Evolutionary conservation across 2,329 filamentous ascomycete species (phyloP), one percentile per base, ranked within the genome.

Genomic region (Tricladium varicosporioides): DNA sequence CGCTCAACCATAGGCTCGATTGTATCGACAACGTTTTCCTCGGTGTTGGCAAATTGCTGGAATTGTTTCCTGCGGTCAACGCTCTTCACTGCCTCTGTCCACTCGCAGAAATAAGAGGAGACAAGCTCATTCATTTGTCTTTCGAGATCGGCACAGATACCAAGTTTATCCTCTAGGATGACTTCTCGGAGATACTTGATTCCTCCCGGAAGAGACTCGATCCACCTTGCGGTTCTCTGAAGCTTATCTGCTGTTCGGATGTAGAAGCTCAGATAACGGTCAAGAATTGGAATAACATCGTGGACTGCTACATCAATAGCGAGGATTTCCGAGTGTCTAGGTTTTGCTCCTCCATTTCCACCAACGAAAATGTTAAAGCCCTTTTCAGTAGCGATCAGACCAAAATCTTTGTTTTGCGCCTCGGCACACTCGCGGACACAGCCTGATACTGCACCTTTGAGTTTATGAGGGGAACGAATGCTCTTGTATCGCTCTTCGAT

Each of bases 361-460:
- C 82, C 92, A 1, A 96, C 90, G 66, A 92, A 96, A 71, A 96
- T 86, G 73, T 96, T 96, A 82, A 90, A 96, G 27, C 92, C 92
- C 67, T 94, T 96, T 60, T 96, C 91, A 0, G 91, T 95, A 13
- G 92, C 91, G 57, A 96, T 96, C 49, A 96, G 83, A 19, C 92
- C 92, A 65, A 96, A 96, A 69, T 96, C 92, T 73, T 96, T 96
- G 73, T 87, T 93, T 69, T 95, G 92, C 1, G 92, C 92, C 73
- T 96, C 92, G 0, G 92, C 92, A 64, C 92, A 96, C 74, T 96
- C 92, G 54, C 92, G 81, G n/a, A 96, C 91, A 63, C 92, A 96
- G 11, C 92, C 92, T 53, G 88, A 92, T 0, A 96, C 91, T 54
- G 90, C 92, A 1, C 89, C 91, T 73, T 96, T 96, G 71, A 95